Conservation (phyloP, 2,329 filamentous ascomycete species). For the Davidsoniella virescens region DNA sequence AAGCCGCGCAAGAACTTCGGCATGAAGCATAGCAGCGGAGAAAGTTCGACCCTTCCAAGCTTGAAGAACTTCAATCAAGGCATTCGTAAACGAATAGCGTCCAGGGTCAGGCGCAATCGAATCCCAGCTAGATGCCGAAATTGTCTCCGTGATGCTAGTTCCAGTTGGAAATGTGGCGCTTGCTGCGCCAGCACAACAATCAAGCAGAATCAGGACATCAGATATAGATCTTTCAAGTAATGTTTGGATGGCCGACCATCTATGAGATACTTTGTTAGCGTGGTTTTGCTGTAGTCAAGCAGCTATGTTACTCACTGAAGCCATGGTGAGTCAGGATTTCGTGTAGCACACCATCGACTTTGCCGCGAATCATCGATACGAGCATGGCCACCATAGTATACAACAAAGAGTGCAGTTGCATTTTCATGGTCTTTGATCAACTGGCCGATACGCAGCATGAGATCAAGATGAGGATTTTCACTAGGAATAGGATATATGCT, state of each 20-base stretch:
- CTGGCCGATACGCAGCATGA: constrained; percentile 39
- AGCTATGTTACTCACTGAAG: constrained; percentile 27
- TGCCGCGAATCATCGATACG: constrained; percentile 42
- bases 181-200: constrained; percentile 43
- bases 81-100: constrained; percentile 42
- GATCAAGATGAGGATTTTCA: constrained; percentile 39
- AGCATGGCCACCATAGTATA: constrained; percentile 45
- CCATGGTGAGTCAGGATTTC: constrained; percentile 36
- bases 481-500: constrained; percentile 42
- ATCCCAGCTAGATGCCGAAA: constrained; percentile 46
- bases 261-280: constrained; percentile 15
- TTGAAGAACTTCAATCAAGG: constrained; percentile 40
- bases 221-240: constrained; percentile 39
- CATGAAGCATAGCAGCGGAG: constrained; percentile 45
- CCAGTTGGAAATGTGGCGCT: constrained; percentile 43
- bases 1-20: constrained; percentile 41
- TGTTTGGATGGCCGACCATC: constrained; percentile 45
- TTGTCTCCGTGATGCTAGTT: constrained; percentile 41
- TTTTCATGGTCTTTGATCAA: constrained; percentile 41
- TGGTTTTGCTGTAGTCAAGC: not conserved
- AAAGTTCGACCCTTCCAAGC: constrained; percentile 39
- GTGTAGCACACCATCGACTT: constrained; percentile 44
- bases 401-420: constrained; percentile 37
- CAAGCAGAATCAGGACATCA: constrained; percentile 40
- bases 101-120: constrained; percentile 43